phyloP scores from a whole-genome alignment of 805 yeast species.

The Starmerella sp. region DNA sequence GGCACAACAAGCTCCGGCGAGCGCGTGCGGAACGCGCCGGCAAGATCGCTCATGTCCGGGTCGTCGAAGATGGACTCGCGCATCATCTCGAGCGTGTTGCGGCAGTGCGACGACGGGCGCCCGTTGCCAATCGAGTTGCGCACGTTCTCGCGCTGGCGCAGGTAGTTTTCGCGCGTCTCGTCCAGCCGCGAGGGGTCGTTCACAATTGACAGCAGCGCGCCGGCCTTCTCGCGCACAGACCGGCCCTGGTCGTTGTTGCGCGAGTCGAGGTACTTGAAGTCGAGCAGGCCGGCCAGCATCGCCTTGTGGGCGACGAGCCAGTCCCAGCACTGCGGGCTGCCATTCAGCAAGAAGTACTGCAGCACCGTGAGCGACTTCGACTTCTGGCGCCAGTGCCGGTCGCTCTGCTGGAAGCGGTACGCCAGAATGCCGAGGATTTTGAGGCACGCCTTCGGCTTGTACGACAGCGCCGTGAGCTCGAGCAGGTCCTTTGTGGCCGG shows the following conservation, averaged over 20 bases:
- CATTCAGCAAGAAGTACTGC: conserved; percentile 22
- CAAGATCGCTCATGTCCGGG: conserved; percentile 10
- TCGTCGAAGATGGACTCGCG: conserved; percentile 20
- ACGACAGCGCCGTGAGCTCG: conserved; percentile 16
- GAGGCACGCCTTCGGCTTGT: conserved; percentile 13
- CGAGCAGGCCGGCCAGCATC: conserved; percentile 11
- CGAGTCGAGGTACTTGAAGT: conserved; percentile 16
- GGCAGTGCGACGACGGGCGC: conserved; percentile 18
- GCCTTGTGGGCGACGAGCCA: conserved; percentile 17
- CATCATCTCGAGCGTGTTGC: conserved; percentile 22
- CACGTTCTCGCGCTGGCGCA: conserved; percentile 25
- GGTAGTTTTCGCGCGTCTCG: conserved; percentile 24
- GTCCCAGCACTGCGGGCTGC: conserved; percentile 15
- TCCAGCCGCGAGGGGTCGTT: conserved; percentile 23
- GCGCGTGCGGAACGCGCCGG: conserved; percentile 6
- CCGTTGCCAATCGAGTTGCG: conserved; percentile 24
- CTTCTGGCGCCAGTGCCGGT: conserved; percentile 24
- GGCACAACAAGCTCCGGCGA: background rate
- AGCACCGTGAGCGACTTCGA: conserved; percentile 23
- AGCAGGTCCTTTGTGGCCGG: conserved; percentile 23
- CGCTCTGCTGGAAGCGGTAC: conserved; percentile 17
- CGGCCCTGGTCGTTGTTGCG: conserved; percentile 28
- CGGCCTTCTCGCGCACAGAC: conserved; percentile 27
- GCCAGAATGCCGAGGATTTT: conserved; percentile 21
- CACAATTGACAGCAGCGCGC: conserved; percentile 22